Conservation (phyloP, 2,329 filamentous ascomycete genomes). For the Achaetomium macrosporum region DNA sequence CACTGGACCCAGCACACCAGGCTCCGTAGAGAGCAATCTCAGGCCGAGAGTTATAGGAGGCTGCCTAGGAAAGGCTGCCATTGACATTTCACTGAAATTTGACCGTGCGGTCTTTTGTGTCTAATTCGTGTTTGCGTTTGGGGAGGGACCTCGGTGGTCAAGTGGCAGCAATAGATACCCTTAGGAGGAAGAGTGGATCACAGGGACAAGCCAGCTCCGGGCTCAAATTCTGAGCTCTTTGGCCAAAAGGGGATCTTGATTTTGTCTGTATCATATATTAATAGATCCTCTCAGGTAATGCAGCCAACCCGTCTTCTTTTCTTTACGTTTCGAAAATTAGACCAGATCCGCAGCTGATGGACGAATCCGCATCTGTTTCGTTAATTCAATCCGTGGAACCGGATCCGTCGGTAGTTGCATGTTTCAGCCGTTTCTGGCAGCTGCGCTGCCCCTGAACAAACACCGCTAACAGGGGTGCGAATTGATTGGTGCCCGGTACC, state of each 20-base stretch:
- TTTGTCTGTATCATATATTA: constrained; percentile 11
- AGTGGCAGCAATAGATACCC: constrained; percentile 13
- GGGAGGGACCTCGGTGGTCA: background rate
- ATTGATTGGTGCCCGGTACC: constrained; percentile 1
- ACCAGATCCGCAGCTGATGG: background rate
- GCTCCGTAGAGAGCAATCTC: background rate
- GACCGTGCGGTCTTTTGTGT: background rate
- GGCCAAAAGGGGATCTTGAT: background rate
- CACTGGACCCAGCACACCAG: background rate
- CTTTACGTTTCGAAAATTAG: background rate
- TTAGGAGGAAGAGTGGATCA: constrained; percentile 2
- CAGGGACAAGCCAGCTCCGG: background rate
- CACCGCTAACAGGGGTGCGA: constrained; percentile 8
- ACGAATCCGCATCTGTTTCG: too few species aligned
- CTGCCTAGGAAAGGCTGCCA: background rate
- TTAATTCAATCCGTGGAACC: constrained; percentile 2
- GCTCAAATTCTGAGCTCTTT: background rate
- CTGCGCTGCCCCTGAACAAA: constrained; percentile 7
- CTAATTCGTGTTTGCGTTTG: constrained; percentile 4
- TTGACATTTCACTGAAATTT: background rate
- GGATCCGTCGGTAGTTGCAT: background rate
- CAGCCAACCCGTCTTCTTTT: constrained; percentile 2
- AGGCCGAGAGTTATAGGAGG: background rate
- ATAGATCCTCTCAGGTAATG: constrained; percentile 12
- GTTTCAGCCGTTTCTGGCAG: constrained; percentile 9